Percentiles rank a stretch among this genome's conserved stretches.
These are phyloP conservation scores for Takakia lepidozioides DNA, from an alignment of 225 moss, liverwort and hornwort genomes.

Conservation along the genomic window DNA sequence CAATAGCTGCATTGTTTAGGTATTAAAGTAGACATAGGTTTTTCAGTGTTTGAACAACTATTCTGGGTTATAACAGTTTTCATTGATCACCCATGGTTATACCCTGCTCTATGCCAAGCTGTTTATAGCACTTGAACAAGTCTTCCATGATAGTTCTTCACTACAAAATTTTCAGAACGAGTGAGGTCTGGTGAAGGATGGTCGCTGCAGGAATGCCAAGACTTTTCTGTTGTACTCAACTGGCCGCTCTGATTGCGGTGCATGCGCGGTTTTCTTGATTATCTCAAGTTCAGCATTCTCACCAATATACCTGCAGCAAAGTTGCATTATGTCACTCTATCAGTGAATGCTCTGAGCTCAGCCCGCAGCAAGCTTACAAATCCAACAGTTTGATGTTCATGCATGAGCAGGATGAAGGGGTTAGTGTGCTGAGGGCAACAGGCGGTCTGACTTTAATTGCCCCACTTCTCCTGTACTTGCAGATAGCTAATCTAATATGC, in stretches of 20 bases:
- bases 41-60: no score
- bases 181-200: no score
- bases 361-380: no score
- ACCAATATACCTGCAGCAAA: conserved; percentile 51
- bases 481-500: background rate
- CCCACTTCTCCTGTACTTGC: background rate
- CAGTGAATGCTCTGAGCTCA: no score
- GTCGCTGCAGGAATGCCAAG: conserved; percentile 42
- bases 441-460: background rate
- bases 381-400: background rate
- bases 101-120: no score
- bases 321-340: background rate
- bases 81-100: no score
- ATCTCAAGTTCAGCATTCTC: conserved; percentile 56
- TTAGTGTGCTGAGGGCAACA: background rate
- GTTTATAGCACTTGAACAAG: no score
- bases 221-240: conserved; percentile 60
- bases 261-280: conserved; percentile 59
- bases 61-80: no score
- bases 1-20: no score
- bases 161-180: no score
- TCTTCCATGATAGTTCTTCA: no score
- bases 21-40: no score
- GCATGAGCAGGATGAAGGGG: background rate
- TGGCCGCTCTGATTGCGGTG: conserved; percentile 63